These are phyloP conservation scores for Tarenaya hassleriana DNA, from an alignment of 345 rosid genomes.

Conservation along the genomic window DNA sequence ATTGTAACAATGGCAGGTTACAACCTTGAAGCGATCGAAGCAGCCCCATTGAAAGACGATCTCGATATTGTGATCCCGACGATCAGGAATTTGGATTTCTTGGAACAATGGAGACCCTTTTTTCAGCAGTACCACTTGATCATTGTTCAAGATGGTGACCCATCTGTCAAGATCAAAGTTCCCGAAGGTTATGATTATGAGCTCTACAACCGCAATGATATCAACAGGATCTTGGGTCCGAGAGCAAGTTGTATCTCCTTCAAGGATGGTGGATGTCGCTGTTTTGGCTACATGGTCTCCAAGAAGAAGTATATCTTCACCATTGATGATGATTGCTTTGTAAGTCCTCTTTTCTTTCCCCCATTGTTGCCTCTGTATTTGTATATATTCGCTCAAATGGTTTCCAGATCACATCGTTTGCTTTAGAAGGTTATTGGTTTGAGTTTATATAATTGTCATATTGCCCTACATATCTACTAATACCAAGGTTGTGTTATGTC, in stretches of 20 bases:
- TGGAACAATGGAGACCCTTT: constrained; percentile 29
- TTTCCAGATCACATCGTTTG: too few species aligned
- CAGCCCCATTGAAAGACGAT: constrained; percentile 18
- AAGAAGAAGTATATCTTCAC: constrained; percentile 57
- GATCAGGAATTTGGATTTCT: constrained; percentile 26
- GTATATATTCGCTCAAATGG: too few species aligned
- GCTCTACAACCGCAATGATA: constrained; percentile 29
- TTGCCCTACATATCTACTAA: too few species aligned
- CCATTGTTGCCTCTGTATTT: neutral
- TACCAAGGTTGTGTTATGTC: too few species aligned
- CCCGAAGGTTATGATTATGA: constrained; percentile 26
- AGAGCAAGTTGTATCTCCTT: constrained; percentile 28
- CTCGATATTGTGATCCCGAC: constrained; percentile 31
- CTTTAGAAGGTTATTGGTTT: too few species aligned
- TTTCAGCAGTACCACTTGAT: constrained; percentile 26
- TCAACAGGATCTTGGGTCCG: constrained; percentile 28
- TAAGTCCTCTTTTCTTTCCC: constrained; percentile 21
- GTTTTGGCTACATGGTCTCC: constrained; percentile 59
- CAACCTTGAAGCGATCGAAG: too few species aligned
- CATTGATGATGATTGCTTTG: constrained; percentile 65
- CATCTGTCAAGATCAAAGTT: constrained; percentile 22
- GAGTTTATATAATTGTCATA: too few species aligned
- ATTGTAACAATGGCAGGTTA: too few species aligned
- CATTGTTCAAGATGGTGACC: constrained; percentile 31
- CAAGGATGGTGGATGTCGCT: constrained; percentile 40